A percentile compares a stretch with the other conserved stretches of the same genome.
phyloP scores from a whole-genome alignment of 768 basidiomycete genomes.

The Pholiota conissans region DNA sequence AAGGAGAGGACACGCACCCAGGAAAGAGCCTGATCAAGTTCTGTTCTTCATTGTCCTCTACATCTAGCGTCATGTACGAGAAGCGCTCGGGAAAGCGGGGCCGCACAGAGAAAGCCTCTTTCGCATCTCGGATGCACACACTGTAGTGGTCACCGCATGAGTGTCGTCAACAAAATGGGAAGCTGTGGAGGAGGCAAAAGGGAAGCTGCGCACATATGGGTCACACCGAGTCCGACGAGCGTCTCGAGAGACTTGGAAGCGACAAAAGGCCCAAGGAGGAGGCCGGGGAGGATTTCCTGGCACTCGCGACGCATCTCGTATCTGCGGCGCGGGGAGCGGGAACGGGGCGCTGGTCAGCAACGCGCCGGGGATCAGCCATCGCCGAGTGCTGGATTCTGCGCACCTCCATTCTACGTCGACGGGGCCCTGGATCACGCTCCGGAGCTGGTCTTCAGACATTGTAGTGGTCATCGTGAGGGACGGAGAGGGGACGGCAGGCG shows the following conservation, averaged over 20 bases:
- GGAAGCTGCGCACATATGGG: slow-evolving; percentile 66
- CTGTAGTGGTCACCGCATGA: slow-evolving; percentile 35
- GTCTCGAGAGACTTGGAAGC: slow-evolving; percentile 81
- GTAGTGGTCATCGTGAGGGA: slow-evolving; percentile 11
- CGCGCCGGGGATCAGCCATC: slow-evolving; percentile 4
- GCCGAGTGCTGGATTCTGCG: slow-evolving; percentile 19
- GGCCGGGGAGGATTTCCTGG: slow-evolving; percentile 84
- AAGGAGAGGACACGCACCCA: slow-evolving; percentile 43
- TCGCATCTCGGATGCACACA: slow-evolving; percentile 85
- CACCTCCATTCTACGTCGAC: slow-evolving; percentile 85
- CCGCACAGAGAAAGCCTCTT: slow-evolving; percentile 87
- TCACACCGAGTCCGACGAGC: slow-evolving; percentile 64
- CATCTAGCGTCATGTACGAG: slow-evolving; percentile 77
- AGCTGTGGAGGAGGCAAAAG: slow-evolving; percentile 12
- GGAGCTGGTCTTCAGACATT: slow-evolving; percentile 44
- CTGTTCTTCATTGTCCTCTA: slow-evolving; percentile 92
- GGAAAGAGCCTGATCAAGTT: slow-evolving; percentile 92
- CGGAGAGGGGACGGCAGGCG: background rate
- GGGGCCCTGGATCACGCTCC: slow-evolving; percentile 72
- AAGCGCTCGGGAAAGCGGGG: slow-evolving; percentile 84
- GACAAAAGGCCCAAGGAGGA: slow-evolving; percentile 85
- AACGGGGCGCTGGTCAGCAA: slow-evolving; percentile 1
- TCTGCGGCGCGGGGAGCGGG: slow-evolving; percentile 33
- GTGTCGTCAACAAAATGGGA: slow-evolving; percentile 4
- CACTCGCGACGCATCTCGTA: slow-evolving; percentile 97